phyloP scores from a whole-genome alignment of 75 land plant genomes.

The Pinus tabuliformis region DNA sequence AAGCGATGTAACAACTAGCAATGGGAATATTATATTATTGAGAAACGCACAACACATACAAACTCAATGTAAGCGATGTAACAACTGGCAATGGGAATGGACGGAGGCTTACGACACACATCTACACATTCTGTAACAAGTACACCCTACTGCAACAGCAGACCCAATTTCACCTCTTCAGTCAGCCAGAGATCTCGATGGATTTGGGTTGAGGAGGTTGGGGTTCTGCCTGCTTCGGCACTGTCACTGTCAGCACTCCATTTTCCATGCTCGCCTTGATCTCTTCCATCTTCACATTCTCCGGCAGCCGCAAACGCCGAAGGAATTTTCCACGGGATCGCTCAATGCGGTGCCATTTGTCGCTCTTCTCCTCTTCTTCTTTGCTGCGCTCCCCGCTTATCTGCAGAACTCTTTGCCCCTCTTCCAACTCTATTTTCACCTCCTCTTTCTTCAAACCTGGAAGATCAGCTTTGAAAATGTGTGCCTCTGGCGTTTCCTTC shows the following conservation, averaged over 20 bases:
- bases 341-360: conserved; percentile 36
- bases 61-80: no score
- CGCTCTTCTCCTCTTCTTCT: conserved; percentile 17
- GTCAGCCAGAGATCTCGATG: conserved; percentile 15
- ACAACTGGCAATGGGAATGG: no score
- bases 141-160: no score
- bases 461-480: conserved; percentile 49
- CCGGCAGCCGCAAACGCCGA: conserved; percentile 39
- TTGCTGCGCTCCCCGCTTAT: conserved; percentile 31
- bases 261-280: conserved; percentile 20
- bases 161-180: no score
- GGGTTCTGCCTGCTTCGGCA: conserved; percentile 19
- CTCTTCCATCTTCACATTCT: conserved; percentile 22
- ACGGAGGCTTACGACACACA: no score
- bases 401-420: conserved; percentile 17
- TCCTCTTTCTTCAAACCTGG: conserved; percentile 26
- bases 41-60: no score
- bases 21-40: no score
- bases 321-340: conserved; percentile 24
- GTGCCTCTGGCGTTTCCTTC: conserved; percentile 49
- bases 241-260: conserved; percentile 29
- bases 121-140: no score
- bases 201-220: not conserved
- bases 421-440: conserved; percentile 35
- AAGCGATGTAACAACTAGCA: no score